These are phyloP conservation scores for Leccinum pallidistipes DNA, from an alignment of 1,284 basidiomycete species.

Conservation along the genomic window DNA sequence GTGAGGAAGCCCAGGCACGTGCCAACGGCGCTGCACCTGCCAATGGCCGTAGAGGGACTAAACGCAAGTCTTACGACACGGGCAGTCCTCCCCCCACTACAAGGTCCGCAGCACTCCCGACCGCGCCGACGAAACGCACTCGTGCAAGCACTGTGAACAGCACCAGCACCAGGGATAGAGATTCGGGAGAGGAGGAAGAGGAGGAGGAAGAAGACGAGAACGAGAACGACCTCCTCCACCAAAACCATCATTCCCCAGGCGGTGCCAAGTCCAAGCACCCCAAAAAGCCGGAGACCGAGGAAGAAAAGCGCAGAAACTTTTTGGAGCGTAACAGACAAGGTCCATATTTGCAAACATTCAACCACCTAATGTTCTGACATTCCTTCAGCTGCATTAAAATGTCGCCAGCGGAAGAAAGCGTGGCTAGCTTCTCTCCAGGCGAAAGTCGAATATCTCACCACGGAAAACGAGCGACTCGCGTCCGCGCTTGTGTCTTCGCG, in stretches of 20 bases:
- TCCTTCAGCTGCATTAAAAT: conserved; percentile 88
- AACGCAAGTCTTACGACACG: conserved; percentile 63
- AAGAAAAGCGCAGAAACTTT: conserved; percentile 94
- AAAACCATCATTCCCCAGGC: conserved; percentile 27
- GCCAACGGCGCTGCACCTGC: conserved; percentile 35
- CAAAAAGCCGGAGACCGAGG: conserved; percentile 90
- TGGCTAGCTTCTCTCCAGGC: conserved; percentile 93
- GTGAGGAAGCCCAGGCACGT: conserved; percentile 74
- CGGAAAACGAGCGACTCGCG: conserved; percentile 93
- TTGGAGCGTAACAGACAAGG: conserved; percentile 94
- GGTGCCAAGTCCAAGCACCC: conserved; percentile 30
- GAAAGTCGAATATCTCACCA: conserved; percentile 87
- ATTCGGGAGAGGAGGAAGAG: conserved; percentile 45
- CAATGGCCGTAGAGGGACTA: conserved; percentile 55
- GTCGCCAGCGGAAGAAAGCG: conserved; percentile 97
- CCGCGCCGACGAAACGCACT: conserved; percentile 45
- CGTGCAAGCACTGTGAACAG: conserved; percentile 40
- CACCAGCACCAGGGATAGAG: conserved; percentile 29
- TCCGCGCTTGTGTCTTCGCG: conserved; percentile 72
- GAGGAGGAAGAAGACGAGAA: conserved; percentile 55
- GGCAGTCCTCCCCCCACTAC: conserved; percentile 38
- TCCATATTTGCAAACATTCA: conserved; percentile 33
- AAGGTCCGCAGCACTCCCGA: conserved; percentile 18
- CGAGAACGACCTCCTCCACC: conserved; percentile 40
- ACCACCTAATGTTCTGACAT: conserved; percentile 7